Evolutionary conservation across 768 basidiomycete species (phyloP).

Genomic region (Rhodotorula paludigena): DNA sequence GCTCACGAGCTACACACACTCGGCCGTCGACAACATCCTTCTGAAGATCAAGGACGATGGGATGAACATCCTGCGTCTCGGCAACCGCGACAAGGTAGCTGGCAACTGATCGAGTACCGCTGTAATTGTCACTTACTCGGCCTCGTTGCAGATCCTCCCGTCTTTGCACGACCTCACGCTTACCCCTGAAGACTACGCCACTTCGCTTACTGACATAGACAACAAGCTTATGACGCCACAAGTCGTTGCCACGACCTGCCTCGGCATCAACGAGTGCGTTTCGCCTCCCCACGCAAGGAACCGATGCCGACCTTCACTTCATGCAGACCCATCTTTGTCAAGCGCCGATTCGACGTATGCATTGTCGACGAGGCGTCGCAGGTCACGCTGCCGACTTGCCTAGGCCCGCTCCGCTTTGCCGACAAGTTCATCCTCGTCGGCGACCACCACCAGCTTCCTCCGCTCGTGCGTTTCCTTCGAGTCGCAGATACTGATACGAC

Average conservation of each 20-base stretch:
- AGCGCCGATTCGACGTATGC: constrained; percentile 86
- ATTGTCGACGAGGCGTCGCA: constrained; percentile 98
- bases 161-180: constrained; percentile 69
- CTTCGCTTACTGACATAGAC: constrained; percentile 75
- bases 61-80: constrained; percentile 74
- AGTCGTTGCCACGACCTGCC: constrained; percentile 91
- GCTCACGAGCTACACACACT: constrained; percentile 90
- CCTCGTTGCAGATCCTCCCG: constrained; percentile 65
- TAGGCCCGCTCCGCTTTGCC: constrained; percentile 86
- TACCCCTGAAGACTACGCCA: constrained; percentile 55
- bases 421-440: constrained; percentile 90
- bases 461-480: constrained; percentile 71
- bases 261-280: constrained; percentile 87
- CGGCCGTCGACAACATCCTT: constrained; percentile 95
- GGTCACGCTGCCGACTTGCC: constrained; percentile 88
- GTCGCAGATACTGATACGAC: too few species aligned
- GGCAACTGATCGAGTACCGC: constrained; percentile 25
- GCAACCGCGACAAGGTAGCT: constrained; percentile 77
- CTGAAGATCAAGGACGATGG: constrained; percentile 65
- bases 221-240: constrained; percentile 76
- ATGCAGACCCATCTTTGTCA: constrained; percentile 70
- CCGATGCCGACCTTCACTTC: background rate
- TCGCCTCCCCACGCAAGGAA: constrained; percentile 4
- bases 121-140: background rate
- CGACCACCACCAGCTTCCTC: constrained; percentile 95